phyloP scores from a whole-genome alignment of 2,329 filamentous ascomycete genomes.

The Xylariaceae sp. region DNA sequence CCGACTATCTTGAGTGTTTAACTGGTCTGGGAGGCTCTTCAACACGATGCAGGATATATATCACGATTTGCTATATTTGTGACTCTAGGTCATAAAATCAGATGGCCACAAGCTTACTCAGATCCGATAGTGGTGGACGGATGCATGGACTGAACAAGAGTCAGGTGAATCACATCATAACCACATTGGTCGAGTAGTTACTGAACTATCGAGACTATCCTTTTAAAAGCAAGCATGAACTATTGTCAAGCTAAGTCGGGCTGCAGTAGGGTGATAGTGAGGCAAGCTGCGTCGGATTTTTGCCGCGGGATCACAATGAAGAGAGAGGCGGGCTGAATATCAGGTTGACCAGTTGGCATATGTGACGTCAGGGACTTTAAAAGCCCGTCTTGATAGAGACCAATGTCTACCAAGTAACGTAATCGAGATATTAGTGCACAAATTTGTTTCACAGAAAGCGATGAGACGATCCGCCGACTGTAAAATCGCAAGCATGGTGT shows the following conservation, averaged over 20 bases:
- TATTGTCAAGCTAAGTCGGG: background rate
- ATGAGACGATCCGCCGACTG: background rate
- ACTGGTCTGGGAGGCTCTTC: background rate
- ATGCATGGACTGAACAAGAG: too few relatives aligned
- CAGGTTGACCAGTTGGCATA: background rate
- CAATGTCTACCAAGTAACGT: background rate
- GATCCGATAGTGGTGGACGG: too few relatives aligned
- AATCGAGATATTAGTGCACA: background rate
- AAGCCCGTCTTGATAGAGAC: background rate
- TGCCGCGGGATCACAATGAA: background rate
- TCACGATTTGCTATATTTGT: background rate
- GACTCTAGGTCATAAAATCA: background rate
- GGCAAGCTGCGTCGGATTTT: background rate
- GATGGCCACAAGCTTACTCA: background rate
- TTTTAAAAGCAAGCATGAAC: background rate
- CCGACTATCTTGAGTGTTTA: background rate
- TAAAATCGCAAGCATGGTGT: background rate
- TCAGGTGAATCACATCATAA: too few relatives aligned
- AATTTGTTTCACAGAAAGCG: background rate
- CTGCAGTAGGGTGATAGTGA: background rate
- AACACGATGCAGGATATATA: background rate
- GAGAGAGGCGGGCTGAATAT: background rate
- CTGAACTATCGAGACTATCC: too few relatives aligned
- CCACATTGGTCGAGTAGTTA: too few relatives aligned
- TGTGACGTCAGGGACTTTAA: background rate